Base-by-base conservation (phyloP, 306 rosid species). In the Nissolia schottii region DNA sequence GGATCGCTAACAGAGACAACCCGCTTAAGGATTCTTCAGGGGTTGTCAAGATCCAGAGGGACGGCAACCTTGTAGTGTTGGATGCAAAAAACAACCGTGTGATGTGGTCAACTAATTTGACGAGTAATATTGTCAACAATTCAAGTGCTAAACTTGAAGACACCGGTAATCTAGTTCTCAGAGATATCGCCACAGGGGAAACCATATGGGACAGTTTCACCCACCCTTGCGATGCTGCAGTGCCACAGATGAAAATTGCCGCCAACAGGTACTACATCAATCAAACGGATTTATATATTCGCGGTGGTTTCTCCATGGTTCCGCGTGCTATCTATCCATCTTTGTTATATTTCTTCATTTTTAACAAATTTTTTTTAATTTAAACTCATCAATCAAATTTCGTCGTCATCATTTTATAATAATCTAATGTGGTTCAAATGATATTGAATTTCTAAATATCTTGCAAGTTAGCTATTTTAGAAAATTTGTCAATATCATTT, bases 61-160 rank as follows among this genome's bases (percentile, higher is more conserved):
- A 48, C 24, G 83, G 86, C 1, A 82, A 82, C 46, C 78, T 82
- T 28, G 81, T 64, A 0, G 48, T 78, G 0, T 4, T 83, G 48
- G 55, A 85, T 19, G 62, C 35, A 2, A n/a, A 63, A 51, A 77
- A 85, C 2, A 77, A 85, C 2, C 4, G 0, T 2, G 28, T 35
- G 1, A 0, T 81, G 3, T 83, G 93, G 90, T 83, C 88, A 61
- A 68, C 90, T 23, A 78, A 76, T n/a, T 3, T 64, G 11, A 7
- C 78, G 3, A 1, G 2, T 1, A 15, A 2, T n/a, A n/a, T n/a
- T 73, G 59, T 19, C 14, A 19, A 23, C 19, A 77, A 64, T 55
- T 15, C 78, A 32, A 23, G 22, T 16, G 82, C 78, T 12, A 37
- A 71, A 5, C 73, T 78, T 71, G 35, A 45, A 29, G 63, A 64